phyloP scores from a whole-genome alignment of 2,329 filamentous ascomycete genomes.

The Aspergillus versicolor region DNA sequence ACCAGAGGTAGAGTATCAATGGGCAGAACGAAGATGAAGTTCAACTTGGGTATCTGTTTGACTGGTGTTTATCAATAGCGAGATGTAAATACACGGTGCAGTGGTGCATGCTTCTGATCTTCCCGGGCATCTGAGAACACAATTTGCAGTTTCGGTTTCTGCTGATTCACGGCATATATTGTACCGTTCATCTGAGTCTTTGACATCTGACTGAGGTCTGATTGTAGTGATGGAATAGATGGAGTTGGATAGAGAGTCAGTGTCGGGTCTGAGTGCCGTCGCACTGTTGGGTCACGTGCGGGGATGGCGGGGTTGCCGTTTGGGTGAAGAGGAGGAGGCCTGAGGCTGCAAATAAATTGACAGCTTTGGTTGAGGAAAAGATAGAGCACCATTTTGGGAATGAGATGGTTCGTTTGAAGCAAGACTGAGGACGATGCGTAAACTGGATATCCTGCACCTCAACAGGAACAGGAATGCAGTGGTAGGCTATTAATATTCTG shows the following conservation, averaged over 20 bases:
- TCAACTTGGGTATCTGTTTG: neutral
- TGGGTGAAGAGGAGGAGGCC: slow-evolving; percentile 3
- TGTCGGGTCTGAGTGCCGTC: slow-evolving; percentile 3
- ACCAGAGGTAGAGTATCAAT: no score
- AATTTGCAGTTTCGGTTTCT: neutral
- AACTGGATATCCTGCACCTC: neutral
- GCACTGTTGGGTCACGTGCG: slow-evolving; percentile 12
- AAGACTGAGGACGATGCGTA: neutral
- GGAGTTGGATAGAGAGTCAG: neutral
- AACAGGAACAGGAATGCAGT: neutral
- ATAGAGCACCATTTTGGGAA: slow-evolving; percentile 9
- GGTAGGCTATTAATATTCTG: slow-evolving; percentile 1
- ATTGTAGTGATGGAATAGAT: neutral
- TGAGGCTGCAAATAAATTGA: slow-evolving; percentile 12
- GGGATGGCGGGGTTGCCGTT: slow-evolving; percentile 14
- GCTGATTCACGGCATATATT: neutral
- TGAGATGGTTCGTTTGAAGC: neutral
- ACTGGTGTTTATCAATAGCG: neutral
- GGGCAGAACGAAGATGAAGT: neutral
- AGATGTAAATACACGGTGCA: neutral
- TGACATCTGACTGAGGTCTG: neutral
- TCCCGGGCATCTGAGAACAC: neutral
- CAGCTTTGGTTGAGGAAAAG: slow-evolving; percentile 12
- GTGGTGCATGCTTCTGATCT: neutral
- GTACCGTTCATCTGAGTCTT: neutral